Conservation (phyloP, 2,329 filamentous ascomycete genomes). For the Dothideomycetes sp. region DNA sequence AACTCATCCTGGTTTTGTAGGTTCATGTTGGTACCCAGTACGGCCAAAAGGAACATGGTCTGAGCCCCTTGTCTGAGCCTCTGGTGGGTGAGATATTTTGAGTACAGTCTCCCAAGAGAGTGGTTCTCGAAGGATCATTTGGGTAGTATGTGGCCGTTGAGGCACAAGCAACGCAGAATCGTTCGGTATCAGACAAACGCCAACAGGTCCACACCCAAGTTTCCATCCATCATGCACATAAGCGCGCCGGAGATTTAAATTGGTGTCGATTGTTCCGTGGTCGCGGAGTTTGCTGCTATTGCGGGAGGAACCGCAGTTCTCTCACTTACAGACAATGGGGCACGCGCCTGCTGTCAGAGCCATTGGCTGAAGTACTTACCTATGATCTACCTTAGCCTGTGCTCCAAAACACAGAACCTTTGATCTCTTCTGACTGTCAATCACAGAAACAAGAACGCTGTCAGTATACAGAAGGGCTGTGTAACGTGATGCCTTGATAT, state of each 20-base stretch:
- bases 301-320: constrained; percentile 10
- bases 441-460: too few species aligned
- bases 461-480: too few species aligned
- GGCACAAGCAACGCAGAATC: constrained; percentile 1
- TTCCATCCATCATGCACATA: constrained; percentile 10
- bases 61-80: constrained; percentile 13
- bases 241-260: constrained; percentile 12
- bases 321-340: too few species aligned
- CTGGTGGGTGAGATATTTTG: constrained; percentile 13
- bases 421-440: too few species aligned
- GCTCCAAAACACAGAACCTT: too few species aligned
- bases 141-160: constrained; percentile 4
- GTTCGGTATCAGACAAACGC: constrained; percentile 5
- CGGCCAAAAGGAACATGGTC: neutral
- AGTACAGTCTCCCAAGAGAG: constrained; percentile 8
- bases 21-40: constrained; percentile 9
- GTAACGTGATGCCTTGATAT: too few species aligned
- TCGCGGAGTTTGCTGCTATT: constrained; percentile 1
- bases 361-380: constrained; percentile 6
- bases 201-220: too few species aligned
- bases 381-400: constrained; percentile 13
- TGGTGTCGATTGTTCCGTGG: constrained; percentile 9
- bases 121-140: constrained; percentile 11
- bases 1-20: constrained; percentile 10
- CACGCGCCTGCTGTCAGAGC: constrained; percentile 8